These are phyloP conservation scores for Backusella morwellensis DNA, from an alignment of 192 early-diverging fungal species.

Conservation along the genomic window DNA sequence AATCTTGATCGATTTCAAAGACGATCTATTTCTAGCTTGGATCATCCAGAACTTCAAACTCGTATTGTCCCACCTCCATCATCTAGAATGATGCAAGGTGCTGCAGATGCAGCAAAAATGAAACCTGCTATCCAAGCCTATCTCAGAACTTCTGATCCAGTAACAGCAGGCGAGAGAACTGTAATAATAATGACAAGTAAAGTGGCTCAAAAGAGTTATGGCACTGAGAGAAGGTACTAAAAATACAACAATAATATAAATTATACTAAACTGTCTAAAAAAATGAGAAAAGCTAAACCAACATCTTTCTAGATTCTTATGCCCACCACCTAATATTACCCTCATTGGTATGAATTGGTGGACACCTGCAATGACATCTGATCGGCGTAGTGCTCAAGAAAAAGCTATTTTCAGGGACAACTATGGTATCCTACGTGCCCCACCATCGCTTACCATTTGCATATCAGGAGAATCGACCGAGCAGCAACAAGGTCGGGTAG, in stretches of 20 bases:
- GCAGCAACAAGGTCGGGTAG: constrained; percentile 45
- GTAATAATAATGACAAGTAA: constrained; percentile 57
- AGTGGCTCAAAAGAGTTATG: constrained; percentile 92
- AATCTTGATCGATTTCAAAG: neutral
- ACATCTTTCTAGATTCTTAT: constrained; percentile 57
- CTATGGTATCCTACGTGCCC: neutral
- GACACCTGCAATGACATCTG: constrained; percentile 31
- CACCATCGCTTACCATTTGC: constrained; percentile 47
- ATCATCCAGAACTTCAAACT: neutral
- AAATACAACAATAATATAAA: neutral
- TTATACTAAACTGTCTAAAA: constrained; percentile 3
- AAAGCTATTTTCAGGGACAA: neutral
- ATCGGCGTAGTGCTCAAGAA: neutral
- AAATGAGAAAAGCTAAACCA: neutral
- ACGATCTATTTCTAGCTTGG: neutral
- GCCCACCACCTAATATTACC: constrained; percentile 76
- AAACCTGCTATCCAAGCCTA: neutral
- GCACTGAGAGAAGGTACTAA: constrained; percentile 78
- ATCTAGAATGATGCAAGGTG: neutral
- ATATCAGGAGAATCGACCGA: constrained; percentile 52
- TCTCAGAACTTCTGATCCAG: neutral
- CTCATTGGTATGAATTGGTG: constrained; percentile 70
- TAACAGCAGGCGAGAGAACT: neutral
- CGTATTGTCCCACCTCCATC: neutral
- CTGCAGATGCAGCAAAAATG: neutral